Conservation (phyloP, 2,329 filamentous ascomycete species). For the Sphaceloma murrayae region DNA sequence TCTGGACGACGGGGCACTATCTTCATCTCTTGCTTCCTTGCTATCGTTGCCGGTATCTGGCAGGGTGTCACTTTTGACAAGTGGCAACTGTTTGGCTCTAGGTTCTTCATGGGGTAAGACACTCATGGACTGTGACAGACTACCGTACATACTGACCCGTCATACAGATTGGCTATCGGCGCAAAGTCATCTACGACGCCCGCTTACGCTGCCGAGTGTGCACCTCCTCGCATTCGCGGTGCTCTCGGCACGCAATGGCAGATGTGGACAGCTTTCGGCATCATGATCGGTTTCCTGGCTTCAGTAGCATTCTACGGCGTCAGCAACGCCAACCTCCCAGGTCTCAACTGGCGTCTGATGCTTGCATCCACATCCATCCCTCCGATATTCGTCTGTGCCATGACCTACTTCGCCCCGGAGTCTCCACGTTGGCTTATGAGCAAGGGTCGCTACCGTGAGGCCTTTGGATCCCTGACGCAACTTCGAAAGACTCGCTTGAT, state of each 20-base stretch:
- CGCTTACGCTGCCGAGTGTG: slow-evolving; percentile 33
- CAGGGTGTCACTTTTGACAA: slow-evolving; percentile 22
- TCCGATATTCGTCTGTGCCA: slow-evolving; percentile 26
- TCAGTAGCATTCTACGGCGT: slow-evolving; percentile 38
- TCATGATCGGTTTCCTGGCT: slow-evolving; percentile 37
- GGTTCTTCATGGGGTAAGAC: slow-evolving; percentile 21
- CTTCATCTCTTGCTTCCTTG: slow-evolving; percentile 53
- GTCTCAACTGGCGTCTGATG: slow-evolving; percentile 33
- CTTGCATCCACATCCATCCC: slow-evolving; percentile 36
- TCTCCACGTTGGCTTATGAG: slow-evolving; percentile 28
- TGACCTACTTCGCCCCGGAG: slow-evolving; percentile 38
- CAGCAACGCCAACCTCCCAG: slow-evolving; percentile 37
- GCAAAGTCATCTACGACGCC: slow-evolving; percentile 38
- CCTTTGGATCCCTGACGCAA: slow-evolving; percentile 28
- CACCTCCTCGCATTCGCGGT: slow-evolving; percentile 32
- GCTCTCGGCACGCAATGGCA: slow-evolving; percentile 41
- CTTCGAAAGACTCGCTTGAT: slow-evolving; percentile 31
- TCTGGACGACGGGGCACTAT: slow-evolving; percentile 55
- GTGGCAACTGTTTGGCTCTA: slow-evolving; percentile 19
- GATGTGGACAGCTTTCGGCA: slow-evolving; percentile 37
- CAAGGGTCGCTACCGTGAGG: slow-evolving; percentile 31
- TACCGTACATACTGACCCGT: too few relatives aligned
- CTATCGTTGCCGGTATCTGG: slow-evolving; percentile 37
- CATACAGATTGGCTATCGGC: slow-evolving; percentile 33
- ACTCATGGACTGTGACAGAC: slow-evolving; percentile 13